Evolutionary conservation across 2,329 filamentous ascomycete species (phyloP).

Genomic region (Mycosphaerelloides madeirae): DNA sequence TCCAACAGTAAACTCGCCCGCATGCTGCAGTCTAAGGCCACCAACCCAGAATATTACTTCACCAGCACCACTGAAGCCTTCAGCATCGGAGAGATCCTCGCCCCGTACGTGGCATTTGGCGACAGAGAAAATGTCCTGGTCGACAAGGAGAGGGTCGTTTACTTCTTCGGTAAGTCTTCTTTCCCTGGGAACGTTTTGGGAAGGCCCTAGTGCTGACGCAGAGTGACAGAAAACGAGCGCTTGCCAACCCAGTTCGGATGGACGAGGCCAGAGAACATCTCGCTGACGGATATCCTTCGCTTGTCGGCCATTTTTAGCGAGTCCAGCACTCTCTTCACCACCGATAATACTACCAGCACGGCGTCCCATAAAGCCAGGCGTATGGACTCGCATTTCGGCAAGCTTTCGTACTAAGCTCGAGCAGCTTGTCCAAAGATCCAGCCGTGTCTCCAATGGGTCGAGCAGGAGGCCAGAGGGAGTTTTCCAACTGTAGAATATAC

Average conservation of each 20-base stretch:
- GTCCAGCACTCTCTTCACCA: slow-evolving; percentile 8
- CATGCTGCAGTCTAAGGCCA: slow-evolving; percentile 41
- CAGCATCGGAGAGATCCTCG: slow-evolving; percentile 48
- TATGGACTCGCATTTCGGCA: neutral
- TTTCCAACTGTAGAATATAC: too few species aligned
- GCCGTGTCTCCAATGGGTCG: too few species aligned
- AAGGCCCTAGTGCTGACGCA: neutral
- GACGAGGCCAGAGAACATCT: slow-evolving; percentile 26
- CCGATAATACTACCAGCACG: slow-evolving; percentile 1
- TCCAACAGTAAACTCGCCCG: slow-evolving; percentile 47
- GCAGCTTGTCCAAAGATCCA: too few species aligned
- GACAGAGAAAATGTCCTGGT: slow-evolving; percentile 40
- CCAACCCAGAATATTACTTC: slow-evolving; percentile 49
- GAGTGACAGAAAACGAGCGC: slow-evolving; percentile 38
- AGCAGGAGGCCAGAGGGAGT: too few species aligned
- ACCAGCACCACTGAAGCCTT: slow-evolving; percentile 41
- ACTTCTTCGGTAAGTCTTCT: slow-evolving; percentile 41
- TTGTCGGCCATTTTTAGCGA: slow-evolving; percentile 13
- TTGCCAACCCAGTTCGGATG: slow-evolving; percentile 42
- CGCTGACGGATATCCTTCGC: slow-evolving; percentile 11
- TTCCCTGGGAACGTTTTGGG: neutral
- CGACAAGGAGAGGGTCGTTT: slow-evolving; percentile 39
- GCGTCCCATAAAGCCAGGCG: neutral
- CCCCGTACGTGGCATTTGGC: slow-evolving; percentile 49
- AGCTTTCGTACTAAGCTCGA: too few species aligned